Base-by-base conservation (phyloP, 352 stramenopile genomes). In the Globisporangium parvum region DNA sequence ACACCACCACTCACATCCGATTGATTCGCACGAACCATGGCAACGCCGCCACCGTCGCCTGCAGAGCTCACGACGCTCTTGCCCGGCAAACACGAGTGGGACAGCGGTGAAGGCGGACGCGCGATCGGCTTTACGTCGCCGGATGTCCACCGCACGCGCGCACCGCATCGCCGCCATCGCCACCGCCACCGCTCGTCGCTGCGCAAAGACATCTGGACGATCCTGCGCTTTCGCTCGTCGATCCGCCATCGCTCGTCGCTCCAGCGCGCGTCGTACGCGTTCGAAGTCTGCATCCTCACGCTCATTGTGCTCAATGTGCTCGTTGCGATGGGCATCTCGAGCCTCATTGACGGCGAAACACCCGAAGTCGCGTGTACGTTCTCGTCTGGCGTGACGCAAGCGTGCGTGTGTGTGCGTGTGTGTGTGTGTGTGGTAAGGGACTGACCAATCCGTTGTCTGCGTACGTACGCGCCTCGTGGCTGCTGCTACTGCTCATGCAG, bases 281-380 rank as follows among this genome's bases (percentile, higher is more conserved):
- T 93, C 17, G 80, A 93, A 40, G 47, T 80, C 6, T 77, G 63
- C 50, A 73, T 93, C 24, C 67, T 93, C 17, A 69, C 81, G 28
- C 71, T 93, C 47, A 91, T 93, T 57, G 65, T 85, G 23, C 62
- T 90, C 24, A 91, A 93, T 49, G 83, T 93, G 21, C 54, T 87
- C 47, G 63, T 93, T 12, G 80, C 80, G 23, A 91, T 93, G 73
- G 76, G 71, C 50, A 64, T 80, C 40, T 89, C 76, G 28, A 63
- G 52, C 40, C 46, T 69, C 33, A 57, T 75, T 23, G 53, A 70
- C 6, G 48, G 59, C 17, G 40, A 59, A 0, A 28, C 60, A 18
- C 47, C 51, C 3, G 55, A 51, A 21, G 35, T 51, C 21, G 35
- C 57, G 12, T 62, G 57, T 62, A 41, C 33, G 57, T 52, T 6